Percentiles rank a stretch among this genome's conserved stretches.
Conservation (phyloP, 495 filamentous ascomycete species). For the Gamarada debralockiae region DNA sequence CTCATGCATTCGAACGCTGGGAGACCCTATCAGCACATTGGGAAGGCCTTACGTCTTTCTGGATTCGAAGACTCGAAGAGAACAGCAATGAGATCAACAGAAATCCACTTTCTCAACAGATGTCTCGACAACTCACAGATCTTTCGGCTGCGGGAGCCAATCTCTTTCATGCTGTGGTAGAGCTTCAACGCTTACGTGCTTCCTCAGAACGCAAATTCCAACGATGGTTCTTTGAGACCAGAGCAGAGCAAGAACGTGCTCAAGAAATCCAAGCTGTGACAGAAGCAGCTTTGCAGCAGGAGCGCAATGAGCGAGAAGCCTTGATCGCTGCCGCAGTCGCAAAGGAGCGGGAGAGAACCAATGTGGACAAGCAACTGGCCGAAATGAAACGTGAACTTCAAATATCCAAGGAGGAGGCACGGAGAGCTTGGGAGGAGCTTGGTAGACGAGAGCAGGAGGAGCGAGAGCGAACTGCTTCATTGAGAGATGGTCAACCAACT, state of each 20-base stretch:
- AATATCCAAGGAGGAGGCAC: constrained; percentile 94
- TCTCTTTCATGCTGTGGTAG: constrained; percentile 95
- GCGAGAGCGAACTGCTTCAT: constrained; percentile 78
- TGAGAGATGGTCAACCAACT: constrained; percentile 85
- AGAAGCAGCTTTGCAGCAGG: constrained; percentile 65
- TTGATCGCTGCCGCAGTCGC: constrained; percentile 58
- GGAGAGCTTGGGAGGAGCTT: constrained; percentile 95
- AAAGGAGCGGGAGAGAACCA: constrained; percentile 54
- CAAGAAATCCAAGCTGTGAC: constrained; percentile 82
- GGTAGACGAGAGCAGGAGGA: constrained; percentile 93
- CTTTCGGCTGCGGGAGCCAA: constrained; percentile 95
- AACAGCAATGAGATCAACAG: constrained; percentile 79
- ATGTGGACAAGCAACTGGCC: constrained; percentile 67
- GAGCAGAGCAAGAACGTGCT: constrained; percentile 78
- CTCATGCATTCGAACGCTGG: constrained; percentile 97
- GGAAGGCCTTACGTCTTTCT: constrained; percentile 96
- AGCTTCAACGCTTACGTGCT: constrained; percentile 91
- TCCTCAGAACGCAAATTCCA: constrained; percentile 97
- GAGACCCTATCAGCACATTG: constrained; percentile 94
- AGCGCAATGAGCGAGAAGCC: constrained; percentile 65
- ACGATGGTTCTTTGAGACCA: constrained; percentile 96
- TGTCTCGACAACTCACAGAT: constrained; percentile 91
- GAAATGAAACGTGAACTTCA: constrained; percentile 89
- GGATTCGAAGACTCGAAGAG: constrained; percentile 88
- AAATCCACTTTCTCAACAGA: constrained; percentile 79